Evolutionary conservation across 805 yeast genomes (phyloP), one percentile per base, ranked within the genome.

Genomic region (Starmerella gropengiesseri): DNA sequence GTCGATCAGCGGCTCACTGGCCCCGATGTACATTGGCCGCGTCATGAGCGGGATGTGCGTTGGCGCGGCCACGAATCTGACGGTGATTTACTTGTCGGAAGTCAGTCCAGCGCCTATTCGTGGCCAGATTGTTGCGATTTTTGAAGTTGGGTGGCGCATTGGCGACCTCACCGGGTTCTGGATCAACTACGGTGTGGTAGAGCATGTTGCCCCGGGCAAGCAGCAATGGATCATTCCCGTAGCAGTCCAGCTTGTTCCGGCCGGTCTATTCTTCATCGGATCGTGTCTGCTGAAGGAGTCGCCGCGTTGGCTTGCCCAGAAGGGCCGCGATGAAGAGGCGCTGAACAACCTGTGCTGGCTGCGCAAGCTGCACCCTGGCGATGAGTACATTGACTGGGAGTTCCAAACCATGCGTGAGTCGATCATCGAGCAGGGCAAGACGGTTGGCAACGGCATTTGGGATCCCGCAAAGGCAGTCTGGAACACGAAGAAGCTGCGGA

Each of bases 191-290:
- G 46, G 46, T 23, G 39, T 43, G 12, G 43, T 30, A 7, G 14
- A 37, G 31, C 39, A 38, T 27, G 37, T 36, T 2, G 19, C 33
- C 4, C 14, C 22, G 17, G 46, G 46, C 13, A 13, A 28, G 16
- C 5, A 17, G 5, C 39, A 39, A 25, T 43, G 33, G 28, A 19
- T 43, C 14, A 37, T 37, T 21, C 46, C 46, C 12, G 39, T 38
- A 11, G 46, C 43, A 55, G 31, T 81, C 62, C 68, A 71, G 63
- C 59, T 70, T 55, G 46, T 77, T 57, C 67, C 84, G 57, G 65
- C 69, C 50, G 31, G 68, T 51, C 27, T 78, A 50, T 48, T 72
- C 56, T 51, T 65, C 46, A 19, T 70, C 51, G 63, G 71, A 58
- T 43, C 75, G 52, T 33, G 55, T 25, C 35, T 60, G 32, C 52